Evolutionary conservation across 768 basidiomycete species (phyloP).

Genomic region (Kwoniella dejecticola): DNA sequence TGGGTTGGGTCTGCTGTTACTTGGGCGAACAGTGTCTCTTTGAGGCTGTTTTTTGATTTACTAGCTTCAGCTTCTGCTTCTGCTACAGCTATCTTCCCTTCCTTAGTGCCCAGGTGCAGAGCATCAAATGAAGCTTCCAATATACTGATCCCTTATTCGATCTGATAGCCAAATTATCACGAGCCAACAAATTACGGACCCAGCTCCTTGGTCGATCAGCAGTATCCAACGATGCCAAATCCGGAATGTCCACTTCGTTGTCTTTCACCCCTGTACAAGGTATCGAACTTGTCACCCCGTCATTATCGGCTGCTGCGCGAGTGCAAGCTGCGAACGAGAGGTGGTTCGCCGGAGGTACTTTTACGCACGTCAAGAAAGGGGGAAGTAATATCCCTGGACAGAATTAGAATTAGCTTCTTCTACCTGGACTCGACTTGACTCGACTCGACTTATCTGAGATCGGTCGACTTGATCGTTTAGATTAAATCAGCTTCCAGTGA

Average conservation of each 20-base stretch:
- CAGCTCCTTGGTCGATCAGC: slow-evolving; percentile 77
- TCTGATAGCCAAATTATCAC: slow-evolving; percentile 86
- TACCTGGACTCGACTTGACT: too few relatives aligned
- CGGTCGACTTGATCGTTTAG: too few relatives aligned
- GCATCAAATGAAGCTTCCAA: too few relatives aligned
- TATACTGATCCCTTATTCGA: too few relatives aligned
- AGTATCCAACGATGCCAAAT: slow-evolving; percentile 62
- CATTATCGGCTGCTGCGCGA: slow-evolving; percentile 65
- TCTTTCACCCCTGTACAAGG: slow-evolving; percentile 97
- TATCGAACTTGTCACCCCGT: slow-evolving; percentile 91
- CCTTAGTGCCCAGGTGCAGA: too few relatives aligned
- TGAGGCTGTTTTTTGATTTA: too few relatives aligned
- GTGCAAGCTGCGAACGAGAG: slow-evolving; percentile 95
- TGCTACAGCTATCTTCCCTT: too few relatives aligned
- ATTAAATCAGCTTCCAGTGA: too few relatives aligned
- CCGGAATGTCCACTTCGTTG: slow-evolving; percentile 86
- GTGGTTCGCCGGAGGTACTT: slow-evolving; percentile 75
- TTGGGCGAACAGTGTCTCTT: too few relatives aligned
- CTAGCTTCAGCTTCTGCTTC: too few relatives aligned
- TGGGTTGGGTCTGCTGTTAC: too few relatives aligned
- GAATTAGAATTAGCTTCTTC: neutral
- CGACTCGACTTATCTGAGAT: too few relatives aligned
- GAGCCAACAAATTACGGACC: slow-evolving; percentile 86
- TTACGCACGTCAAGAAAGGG: slow-evolving; percentile 54
- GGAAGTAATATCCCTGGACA: slow-evolving; percentile 46